Evolutionary conservation across 768 basidiomycete genomes (phyloP), one percentile per base, ranked within the genome.

Genomic region (Clavaria fumosa): DNA sequence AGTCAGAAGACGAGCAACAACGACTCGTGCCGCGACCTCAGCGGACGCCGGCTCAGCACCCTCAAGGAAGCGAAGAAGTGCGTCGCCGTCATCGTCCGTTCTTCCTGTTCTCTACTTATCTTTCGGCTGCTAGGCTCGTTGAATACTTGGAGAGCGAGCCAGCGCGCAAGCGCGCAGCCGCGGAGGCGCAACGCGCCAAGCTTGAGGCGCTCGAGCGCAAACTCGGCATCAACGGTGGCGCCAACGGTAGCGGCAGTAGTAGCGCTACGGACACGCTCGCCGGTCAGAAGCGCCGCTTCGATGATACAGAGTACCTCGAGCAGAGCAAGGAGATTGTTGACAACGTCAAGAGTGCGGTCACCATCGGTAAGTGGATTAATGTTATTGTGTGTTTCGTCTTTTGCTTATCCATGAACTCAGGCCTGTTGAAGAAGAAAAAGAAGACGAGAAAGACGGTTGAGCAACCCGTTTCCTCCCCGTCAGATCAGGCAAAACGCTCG

Each of bases 1-100:
- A 83, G 79, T 47, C 86, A 90, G 62, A 89, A 89, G 65, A 89
- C 88, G 17, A 90, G 68, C 56, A 91, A 90, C 56, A 90, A 90
- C 44, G 91, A 97, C 53, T 85, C 84, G 5, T 95, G 90, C 54
- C 63, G 95, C 34, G 95, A 97, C 52, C 66, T 99, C 24, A 89
- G 70, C 41, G 93, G 93, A 1, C 63, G 93, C 35, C 65, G 90
- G 44, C 62, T 99, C 19, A 86, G 84, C 50, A 95, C 93, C 0
- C 75, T 99, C 51, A 95, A 96, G 58, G 90, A 96, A 49, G 95
- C 93, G 1, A 86, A 95, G 57, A 81, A 78, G 90, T 89, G 47
- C 34, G 73, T 61, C 15, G 2, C 34, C 5, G 28, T 11, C 34
- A 12, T 9, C 20, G 6, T 18, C 23, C 18, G 4, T 32, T 27